Evolutionary conservation across 2,329 filamentous ascomycete species (phyloP), one percentile per base, ranked within the genome.

Genomic region (Ilyonectria sp.): DNA sequence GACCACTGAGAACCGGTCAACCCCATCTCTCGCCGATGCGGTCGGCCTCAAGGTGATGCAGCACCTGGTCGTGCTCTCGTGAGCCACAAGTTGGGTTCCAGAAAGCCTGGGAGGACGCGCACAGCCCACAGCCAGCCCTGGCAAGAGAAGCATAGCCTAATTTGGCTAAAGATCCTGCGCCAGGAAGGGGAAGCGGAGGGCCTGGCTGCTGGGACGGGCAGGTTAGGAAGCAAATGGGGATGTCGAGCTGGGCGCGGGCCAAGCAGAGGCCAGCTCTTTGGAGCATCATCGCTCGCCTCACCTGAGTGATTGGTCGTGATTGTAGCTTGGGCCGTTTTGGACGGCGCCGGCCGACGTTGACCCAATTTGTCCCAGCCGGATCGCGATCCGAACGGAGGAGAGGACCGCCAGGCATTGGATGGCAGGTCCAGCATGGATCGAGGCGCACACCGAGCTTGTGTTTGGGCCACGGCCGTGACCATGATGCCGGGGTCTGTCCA

Each of bases 301-400:
- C 63, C 52, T 50, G 64, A 75, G 65, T 68, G 74, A 76, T 76
- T 76, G 74, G 74, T 29, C 66, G 43, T 72, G 55, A 62, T 63
- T 58, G 71, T 33, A 68, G 67, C 57, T 71, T 70, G 67, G 67
- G 73, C 66, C 71, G 74, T 75, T 73, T 74, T 74, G 71, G 56
- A 76, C 71, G 67, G 74, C 69, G 74, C 72, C 55, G 68, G 56
- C 58, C 66, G 57, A 58, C 49, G 61, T 68, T 72, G 69, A 71
- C 73, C 73, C 73, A 75, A 75, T 68, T 55, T 67, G 74, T 64
- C 65, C 60, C 65, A 69, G 69, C 72, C 71, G 74, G 71, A 69
- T 75, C 56, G 65, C 61, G 65, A 71, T 67, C 74, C 69, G 72
- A 74, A 72, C 59, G 69, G 66, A 64, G 33, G 8, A 35, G 58